Evolutionary conservation across 2,329 filamentous ascomycete genomes (phyloP), one percentile per base, ranked within the genome.

Genomic region (Reticulascus tulasneorum): DNA sequence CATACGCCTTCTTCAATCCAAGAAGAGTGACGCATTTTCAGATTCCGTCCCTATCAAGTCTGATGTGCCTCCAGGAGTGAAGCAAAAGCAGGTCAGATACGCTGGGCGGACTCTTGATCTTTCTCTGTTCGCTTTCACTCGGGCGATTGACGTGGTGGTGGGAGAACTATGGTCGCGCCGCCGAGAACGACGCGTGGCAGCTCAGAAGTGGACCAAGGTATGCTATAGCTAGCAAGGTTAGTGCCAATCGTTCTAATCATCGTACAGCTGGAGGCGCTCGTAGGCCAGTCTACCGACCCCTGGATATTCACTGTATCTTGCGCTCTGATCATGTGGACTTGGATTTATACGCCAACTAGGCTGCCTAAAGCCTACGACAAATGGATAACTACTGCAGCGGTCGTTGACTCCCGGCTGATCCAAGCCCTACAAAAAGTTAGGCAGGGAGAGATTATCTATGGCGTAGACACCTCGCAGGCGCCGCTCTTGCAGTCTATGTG

Each of bases 271-370:
- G 71, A 77, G 42, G 52, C 58, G 9, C 37, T 58, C 17, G 46
- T 68, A 42, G 63, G 64, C 17, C 56, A 45, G 9, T 55, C 77
- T 23, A 66, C 77, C n/a, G 84, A 91, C 52, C 76, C 85, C 5
- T 62, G 75, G 6, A 63, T 90, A 13, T 94, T 94, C 57, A 78
- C 83, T 28, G 58, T 73, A 22, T 89, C 85, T 15, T 80, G 77
- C 24, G 83, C 81, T 16, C 64, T 86, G 23, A 82, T 94, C 47
- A 94, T 94, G 88, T 91, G 86, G 83, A 76, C 86, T 13, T 94
- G 86, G 85, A 82, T 94, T 56, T 94, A 91, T 63, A 58, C 69
- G 9, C 86, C 87, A 0, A 69, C 77, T 23, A 72, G 77, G 15
- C 71, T 94, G 2, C 88, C 88, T 3, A 71, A 66, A 19, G 73